phyloP scores from a whole-genome alignment of 2,329 filamentous ascomycete species.

The Apiospora rasikravindrae region DNA sequence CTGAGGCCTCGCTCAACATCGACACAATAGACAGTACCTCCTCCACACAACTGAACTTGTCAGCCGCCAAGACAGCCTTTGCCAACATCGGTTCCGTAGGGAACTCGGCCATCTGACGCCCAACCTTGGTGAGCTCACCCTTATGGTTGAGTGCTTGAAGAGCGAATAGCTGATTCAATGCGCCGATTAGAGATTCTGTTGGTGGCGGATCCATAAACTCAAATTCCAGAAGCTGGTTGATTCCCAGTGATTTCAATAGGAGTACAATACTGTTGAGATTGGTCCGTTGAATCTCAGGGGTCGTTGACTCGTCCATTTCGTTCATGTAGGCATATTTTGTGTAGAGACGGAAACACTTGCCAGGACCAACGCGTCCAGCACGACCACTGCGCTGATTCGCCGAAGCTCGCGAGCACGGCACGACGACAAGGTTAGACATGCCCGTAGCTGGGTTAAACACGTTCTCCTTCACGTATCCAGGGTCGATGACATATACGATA shows the following conservation, averaged over 20 bases:
- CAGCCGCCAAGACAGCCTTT: conserved; percentile 85
- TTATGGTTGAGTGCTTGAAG: conserved; percentile 87
- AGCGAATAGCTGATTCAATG: conserved; percentile 89
- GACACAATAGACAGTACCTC: conserved; percentile 93
- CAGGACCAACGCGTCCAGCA: conserved; percentile 88
- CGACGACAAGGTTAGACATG: conserved; percentile 90
- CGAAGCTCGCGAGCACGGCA: conserved; percentile 88
- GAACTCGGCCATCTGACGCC: conserved; percentile 94
- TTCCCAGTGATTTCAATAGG: conserved; percentile 85
- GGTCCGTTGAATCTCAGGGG: conserved; percentile 89
- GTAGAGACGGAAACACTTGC: conserved; percentile 92
- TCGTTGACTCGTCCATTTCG: conserved; percentile 90
- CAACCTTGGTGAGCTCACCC: conserved; percentile 87
- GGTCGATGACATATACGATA: conserved; percentile 95
- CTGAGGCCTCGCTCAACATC: conserved; percentile 87
- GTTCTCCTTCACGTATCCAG: conserved; percentile 94
- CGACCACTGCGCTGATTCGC: conserved; percentile 93
- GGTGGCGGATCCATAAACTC: conserved; percentile 96
- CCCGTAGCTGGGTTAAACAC: conserved; percentile 89
- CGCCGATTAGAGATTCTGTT: conserved; percentile 85
- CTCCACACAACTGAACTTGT: conserved; percentile 90
- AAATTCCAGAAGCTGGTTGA: conserved; percentile 91
- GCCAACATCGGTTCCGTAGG: conserved; percentile 91
- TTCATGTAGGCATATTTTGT: conserved; percentile 95
- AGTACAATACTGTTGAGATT: conserved; percentile 86